phyloP scores from a whole-genome alignment of 257 asterid species.

The Rhazya stricta region DNA sequence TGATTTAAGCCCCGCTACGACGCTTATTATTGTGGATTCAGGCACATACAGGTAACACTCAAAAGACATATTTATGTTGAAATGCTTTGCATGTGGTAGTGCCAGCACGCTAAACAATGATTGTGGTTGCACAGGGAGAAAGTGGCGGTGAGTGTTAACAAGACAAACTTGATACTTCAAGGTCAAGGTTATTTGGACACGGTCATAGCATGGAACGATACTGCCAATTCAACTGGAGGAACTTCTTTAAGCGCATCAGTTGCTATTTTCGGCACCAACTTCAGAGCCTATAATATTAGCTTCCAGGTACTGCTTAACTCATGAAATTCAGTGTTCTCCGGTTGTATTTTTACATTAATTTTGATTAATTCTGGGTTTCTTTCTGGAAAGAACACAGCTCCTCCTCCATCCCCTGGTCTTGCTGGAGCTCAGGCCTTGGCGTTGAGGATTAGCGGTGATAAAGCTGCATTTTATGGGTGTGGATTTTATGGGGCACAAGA shows the following conservation, averaged over 20 bases:
- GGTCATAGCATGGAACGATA: constrained; percentile 72
- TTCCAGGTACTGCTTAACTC: constrained; percentile 44
- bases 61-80: background rate
- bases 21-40: constrained; percentile 51
- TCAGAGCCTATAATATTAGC: constrained; percentile 72
- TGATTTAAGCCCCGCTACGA: constrained; percentile 40
- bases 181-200: constrained; percentile 75
- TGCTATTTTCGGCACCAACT: constrained; percentile 45
- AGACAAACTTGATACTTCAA: constrained; percentile 60
- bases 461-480: constrained; percentile 75
- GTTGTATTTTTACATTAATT: background rate
- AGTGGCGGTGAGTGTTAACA: constrained; percentile 45
- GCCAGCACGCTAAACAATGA: no score
- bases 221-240: constrained; percentile 72
- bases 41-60: constrained; percentile 63
- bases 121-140: constrained; percentile 50
- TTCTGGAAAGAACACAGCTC: constrained; percentile 63
- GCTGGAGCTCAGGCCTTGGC: constrained; percentile 76
- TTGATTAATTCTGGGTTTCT: no score
- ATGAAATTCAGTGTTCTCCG: background rate
- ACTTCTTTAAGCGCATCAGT: constrained; percentile 56
- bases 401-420: constrained; percentile 63
- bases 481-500: constrained; percentile 86
- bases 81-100: background rate
- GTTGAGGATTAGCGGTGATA: constrained; percentile 54